Conservation (phyloP, 768 basidiomycete genomes). For the Hericium coralloides region DNA sequence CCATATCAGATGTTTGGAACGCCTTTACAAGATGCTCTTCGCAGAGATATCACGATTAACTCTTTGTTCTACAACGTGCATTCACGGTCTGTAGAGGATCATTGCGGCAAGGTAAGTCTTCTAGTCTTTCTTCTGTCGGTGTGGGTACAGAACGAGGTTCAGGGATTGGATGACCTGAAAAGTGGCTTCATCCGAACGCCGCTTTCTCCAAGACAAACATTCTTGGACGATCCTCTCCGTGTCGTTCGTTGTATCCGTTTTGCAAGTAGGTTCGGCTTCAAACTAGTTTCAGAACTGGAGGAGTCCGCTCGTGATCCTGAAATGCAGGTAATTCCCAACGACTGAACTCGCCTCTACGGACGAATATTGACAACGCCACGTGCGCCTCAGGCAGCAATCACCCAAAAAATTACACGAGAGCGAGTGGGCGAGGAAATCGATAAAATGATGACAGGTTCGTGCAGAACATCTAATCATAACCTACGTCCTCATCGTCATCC, state of each 20-base stretch:
- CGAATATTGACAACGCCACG: not conserved
- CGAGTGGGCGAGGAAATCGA: slow-evolving; percentile 86
- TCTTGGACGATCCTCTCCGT: slow-evolving; percentile 88
- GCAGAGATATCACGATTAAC: slow-evolving; percentile 94
- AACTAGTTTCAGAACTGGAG: slow-evolving; percentile 58
- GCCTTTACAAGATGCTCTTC: slow-evolving; percentile 80
- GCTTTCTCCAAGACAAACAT: slow-evolving; percentile 77
- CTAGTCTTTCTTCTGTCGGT: not conserved
- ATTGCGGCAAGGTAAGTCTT: slow-evolving; percentile 57
- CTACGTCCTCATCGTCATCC: not conserved
- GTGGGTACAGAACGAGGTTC: not conserved
- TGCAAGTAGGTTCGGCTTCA: slow-evolving; percentile 83
- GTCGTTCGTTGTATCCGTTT: slow-evolving; percentile 89
- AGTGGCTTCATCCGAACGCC: slow-evolving; percentile 82
- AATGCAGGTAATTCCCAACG: slow-evolving; percentile 45
- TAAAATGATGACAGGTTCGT: slow-evolving; percentile 85
- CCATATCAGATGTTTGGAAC: slow-evolving; percentile 74
- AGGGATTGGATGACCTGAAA: slow-evolving; percentile 83
- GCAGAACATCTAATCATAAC: not conserved
- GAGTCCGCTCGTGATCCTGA: slow-evolving; percentile 49
- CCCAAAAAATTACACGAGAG: slow-evolving; percentile 81
- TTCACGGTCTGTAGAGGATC: slow-evolving; percentile 76
- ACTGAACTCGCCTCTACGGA: not conserved
- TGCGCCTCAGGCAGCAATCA: slow-evolving; percentile 45
- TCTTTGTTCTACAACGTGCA: slow-evolving; percentile 95